Evolutionary conservation across 768 basidiomycete species (phyloP).

Genomic region (Serpula lacrymans): DNA sequence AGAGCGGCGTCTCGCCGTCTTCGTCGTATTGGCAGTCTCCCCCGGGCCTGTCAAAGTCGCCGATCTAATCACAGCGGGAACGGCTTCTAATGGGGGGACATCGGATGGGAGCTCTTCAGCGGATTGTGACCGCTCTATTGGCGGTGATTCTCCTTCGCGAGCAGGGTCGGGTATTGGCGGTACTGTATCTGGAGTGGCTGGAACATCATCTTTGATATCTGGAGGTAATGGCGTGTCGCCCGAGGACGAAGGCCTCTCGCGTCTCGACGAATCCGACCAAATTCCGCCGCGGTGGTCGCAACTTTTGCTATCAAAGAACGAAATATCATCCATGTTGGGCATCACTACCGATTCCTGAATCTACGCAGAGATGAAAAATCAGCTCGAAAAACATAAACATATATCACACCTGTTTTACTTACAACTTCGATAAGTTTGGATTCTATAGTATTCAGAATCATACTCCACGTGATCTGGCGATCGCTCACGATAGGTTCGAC

Average conservation of each 20-base stretch:
- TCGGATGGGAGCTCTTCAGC: conserved; percentile 25
- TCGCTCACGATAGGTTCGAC: conserved; percentile 95
- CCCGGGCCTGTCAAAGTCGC: conserved; percentile 15
- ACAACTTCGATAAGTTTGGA: conserved; percentile 85
- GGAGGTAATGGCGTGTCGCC: conserved; percentile 11
- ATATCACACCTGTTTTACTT: too few species aligned
- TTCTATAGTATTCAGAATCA: conserved; percentile 90
- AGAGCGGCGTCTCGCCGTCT: conserved; percentile 41
- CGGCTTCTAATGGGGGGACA: conserved; percentile 19
- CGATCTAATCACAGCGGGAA: conserved; percentile 18
- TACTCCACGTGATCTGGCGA: conserved; percentile 89
- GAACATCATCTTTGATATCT: conserved; percentile 1
- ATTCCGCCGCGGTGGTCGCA: conserved; percentile 82
- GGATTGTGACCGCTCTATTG: conserved; percentile 24
- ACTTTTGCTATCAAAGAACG: conserved; percentile 80
- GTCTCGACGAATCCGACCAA: conserved; percentile 72
- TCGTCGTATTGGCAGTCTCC: conserved; percentile 18
- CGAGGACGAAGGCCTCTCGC: conserved; percentile 29
- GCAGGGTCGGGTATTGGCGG: conserved; percentile 36
- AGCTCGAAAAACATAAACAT: conserved; percentile 12
- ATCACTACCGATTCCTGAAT: conserved; percentile 91
- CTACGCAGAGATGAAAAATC: conserved; percentile 40
- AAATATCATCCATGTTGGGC: conserved; percentile 98
- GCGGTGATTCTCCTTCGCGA: conserved; percentile 18
- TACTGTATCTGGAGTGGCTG: conserved; percentile 17